These are phyloP conservation scores for Puccinia coronata DNA, from an alignment of 1,284 basidiomycete species.

Conservation along the genomic window DNA sequence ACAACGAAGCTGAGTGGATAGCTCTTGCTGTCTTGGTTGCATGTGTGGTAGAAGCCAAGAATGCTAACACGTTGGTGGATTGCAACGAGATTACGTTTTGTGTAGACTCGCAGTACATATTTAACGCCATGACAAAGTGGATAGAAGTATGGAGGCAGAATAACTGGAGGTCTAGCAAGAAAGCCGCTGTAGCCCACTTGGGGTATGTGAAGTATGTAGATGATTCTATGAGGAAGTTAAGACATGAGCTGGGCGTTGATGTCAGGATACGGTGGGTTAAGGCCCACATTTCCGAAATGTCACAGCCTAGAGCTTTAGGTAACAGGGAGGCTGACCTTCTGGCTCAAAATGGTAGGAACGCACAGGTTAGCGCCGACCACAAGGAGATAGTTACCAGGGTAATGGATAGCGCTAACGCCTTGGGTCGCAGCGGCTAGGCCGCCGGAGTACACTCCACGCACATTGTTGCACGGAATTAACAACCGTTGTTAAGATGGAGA, in stretches of 20 bases:
- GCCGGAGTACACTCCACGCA: too few species aligned
- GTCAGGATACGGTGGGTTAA: not conserved
- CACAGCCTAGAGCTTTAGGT: not conserved
- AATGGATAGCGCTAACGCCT: too few species aligned
- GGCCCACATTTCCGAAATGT: not conserved
- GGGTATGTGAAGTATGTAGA: not conserved
- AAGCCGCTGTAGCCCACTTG: not conserved
- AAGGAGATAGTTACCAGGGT: not conserved
- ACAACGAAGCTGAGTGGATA: conserved; percentile 1
- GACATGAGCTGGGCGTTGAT: not conserved
- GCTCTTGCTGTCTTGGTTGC: not conserved
- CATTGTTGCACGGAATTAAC: too few species aligned
- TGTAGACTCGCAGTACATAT: not conserved
- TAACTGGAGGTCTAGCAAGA: not conserved
- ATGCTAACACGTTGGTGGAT: not conserved
- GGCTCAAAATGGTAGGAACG: not conserved
- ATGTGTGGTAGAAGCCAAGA: not conserved
- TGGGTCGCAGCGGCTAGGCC: too few species aligned
- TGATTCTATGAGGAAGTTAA: not conserved
- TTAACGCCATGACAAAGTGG: not conserved
- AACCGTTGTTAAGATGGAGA: too few species aligned
- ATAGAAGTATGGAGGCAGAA: not conserved
- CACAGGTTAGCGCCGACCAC: not conserved
- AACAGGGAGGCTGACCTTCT: not conserved
- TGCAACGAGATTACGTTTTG: not conserved